phyloP scores from a whole-genome alignment of 371 early-diverging fungal genomes.

The Mucor saturninus region DNA sequence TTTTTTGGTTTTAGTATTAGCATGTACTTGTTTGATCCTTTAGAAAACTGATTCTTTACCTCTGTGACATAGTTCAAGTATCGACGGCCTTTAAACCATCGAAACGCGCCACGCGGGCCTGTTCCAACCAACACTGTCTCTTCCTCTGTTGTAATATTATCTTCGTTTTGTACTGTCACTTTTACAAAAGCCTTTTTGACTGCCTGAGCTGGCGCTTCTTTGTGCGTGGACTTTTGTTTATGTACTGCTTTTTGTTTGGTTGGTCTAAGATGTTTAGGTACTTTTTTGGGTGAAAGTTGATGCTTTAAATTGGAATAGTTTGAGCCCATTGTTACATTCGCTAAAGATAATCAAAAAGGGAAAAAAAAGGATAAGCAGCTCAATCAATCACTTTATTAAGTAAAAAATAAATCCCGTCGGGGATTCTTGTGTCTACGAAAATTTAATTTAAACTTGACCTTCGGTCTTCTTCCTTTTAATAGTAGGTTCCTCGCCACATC shows the following conservation, averaged over 20 bases:
- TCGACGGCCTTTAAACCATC: constrained; percentile 33
- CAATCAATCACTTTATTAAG: too few species aligned
- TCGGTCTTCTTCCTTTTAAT: too few species aligned
- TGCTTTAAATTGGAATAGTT: constrained; percentile 14
- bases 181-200: neutral
- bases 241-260: too few species aligned
- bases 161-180: neutral
- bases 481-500: too few species aligned
- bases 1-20: neutral
- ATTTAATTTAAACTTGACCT: too few species aligned
- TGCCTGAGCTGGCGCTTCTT: neutral
- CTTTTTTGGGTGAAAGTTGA: neutral
- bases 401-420: too few species aligned
- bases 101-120: constrained; percentile 34
- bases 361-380: neutral
- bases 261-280: constrained; percentile 17
- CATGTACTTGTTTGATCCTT: neutral
- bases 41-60: neutral
- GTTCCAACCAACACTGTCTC: constrained; percentile 17
- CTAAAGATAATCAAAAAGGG: neutral
- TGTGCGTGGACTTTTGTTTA: constrained; percentile 7
- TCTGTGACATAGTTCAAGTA: constrained; percentile 14
- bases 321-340: constrained; percentile 13
- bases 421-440: too few species aligned
- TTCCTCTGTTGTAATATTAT: constrained; percentile 2